Base-by-base conservation (phyloP, 257 asterid genomes). In the Scutellaria minor region DNA sequence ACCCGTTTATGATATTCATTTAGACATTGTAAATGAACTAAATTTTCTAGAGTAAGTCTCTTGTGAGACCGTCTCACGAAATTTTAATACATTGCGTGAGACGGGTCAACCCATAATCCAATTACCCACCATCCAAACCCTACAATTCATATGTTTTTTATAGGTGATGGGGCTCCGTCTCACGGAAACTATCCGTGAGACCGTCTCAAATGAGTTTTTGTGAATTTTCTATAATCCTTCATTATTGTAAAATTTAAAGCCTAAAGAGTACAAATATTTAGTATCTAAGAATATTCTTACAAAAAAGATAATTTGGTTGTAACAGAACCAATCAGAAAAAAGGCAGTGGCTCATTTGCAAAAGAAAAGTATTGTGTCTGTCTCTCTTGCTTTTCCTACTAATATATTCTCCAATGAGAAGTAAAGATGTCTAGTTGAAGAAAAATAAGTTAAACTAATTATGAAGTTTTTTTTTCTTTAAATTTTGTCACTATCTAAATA, bases 271-370 rank as follows among this genome's bases (percentile, higher is more conserved):
- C 52, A 12, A 6, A 47, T 11, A 13, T 22, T 42, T 70, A 2
- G 75, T 24, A 42, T 70, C 18, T 56, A 41, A 15, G 75, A 70
- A 56, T 70, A 44, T 70, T 66, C 67, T 46, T n/a, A 58, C 58
- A 53, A 57, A 57, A 45, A 56, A 56, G 27, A 13, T 45, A 41
- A 57, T 44, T 14, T 27, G 47, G 47, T 42, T 10, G 8, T 24
- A 1, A 1, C 39, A 9, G 37, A 31, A 5, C 37, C 37, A 31
- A 31, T 31, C 37, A 31, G 5, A 1, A 31, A 31, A 67, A 66
- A 31, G 13, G 14, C 37, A 66, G 7, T 14, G 48, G 51, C 51
- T 31, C 37, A 37, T 31, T 27, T 48, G 9, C 58, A 35, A 67
- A 52, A 68, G 63, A 11, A 40, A 39, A 53, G 41, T 39, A 12